Evolutionary conservation across 768 basidiomycete genomes (phyloP).

Genomic region (Amanita subjunquillea): DNA sequence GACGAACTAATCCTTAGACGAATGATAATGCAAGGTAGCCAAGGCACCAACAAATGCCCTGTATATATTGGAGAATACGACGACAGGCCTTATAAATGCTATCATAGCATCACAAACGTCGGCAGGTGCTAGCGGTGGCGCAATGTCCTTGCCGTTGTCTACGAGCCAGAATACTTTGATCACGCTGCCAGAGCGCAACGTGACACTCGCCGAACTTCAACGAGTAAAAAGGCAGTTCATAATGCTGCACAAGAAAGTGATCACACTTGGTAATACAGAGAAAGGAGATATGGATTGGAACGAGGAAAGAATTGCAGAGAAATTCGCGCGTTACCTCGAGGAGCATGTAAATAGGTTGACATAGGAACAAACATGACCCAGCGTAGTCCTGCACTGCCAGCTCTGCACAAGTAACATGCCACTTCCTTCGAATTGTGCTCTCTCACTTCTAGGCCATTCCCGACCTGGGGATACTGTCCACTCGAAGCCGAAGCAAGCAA

Average conservation of each 20-base stretch:
- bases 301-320: conserved; percentile 56
- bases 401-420: conserved; percentile 37
- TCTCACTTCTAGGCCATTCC: conserved; percentile 50
- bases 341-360: conserved; percentile 35
- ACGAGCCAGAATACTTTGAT: conserved; percentile 32
- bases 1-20: neutral
- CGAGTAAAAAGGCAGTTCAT: conserved; percentile 89
- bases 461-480: conserved; percentile 41
- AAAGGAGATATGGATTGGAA: conserved; percentile 70
- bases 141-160: conserved; percentile 7
- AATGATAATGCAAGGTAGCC: conserved; percentile 35
- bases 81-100: conserved; percentile 57
- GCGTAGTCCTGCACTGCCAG: neutral
- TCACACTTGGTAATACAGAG: conserved; percentile 73
- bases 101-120: conserved; percentile 33
- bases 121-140: neutral
- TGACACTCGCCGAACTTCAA: conserved; percentile 85
- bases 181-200: conserved; percentile 52
- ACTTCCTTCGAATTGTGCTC: conserved; percentile 41
- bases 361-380: neutral
- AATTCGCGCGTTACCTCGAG: conserved; percentile 64
- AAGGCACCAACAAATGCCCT: conserved; percentile 87
- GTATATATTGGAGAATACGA: conserved; percentile 73
- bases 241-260: conserved; percentile 79
- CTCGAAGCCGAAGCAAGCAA: conserved; percentile 57